Evolutionary conservation across 2,329 filamentous ascomycete species (phyloP).

Genomic region (Diaporthe destruens): DNA sequence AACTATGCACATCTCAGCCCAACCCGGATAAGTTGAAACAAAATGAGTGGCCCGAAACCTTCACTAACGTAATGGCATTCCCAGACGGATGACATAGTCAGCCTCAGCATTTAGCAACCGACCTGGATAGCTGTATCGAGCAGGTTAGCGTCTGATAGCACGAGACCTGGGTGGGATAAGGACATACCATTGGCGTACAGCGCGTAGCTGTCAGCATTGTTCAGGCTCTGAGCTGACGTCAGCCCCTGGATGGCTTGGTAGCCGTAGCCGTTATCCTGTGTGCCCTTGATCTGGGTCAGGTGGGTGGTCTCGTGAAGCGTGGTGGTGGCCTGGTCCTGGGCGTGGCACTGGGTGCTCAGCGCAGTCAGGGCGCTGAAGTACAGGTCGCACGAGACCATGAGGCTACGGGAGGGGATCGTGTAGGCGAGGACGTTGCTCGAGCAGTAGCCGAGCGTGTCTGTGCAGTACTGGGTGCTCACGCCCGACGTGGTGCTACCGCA

Average conservation of each 20-base stretch:
- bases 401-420: constrained; percentile 65
- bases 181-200: constrained; percentile 51
- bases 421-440: constrained; percentile 68
- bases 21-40: too few relatives aligned
- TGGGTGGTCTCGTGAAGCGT: constrained; percentile 76
- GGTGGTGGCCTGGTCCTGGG: constrained; percentile 75
- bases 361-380: constrained; percentile 69
- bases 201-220: constrained; percentile 73
- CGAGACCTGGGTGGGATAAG: rapidly evolving
- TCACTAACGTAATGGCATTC: too few relatives aligned
- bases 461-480: constrained; percentile 68
- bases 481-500: constrained; percentile 64
- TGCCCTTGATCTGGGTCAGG: constrained; percentile 67
- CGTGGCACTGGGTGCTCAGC: constrained; percentile 66
- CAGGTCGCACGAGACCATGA: constrained; percentile 72
- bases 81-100: too few relatives aligned
- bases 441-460: constrained; percentile 68
- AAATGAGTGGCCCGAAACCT: too few relatives aligned
- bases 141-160: background rate
- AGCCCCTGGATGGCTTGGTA: constrained; percentile 65
- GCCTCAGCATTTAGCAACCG: background rate
- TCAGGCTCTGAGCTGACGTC: constrained; percentile 62
- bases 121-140: constrained; percentile 3
- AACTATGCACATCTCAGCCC: too few relatives aligned
- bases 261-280: constrained; percentile 69